Conservation (phyloP, 177 flowering plant genomes). For the Vitis hybrid region DNA sequence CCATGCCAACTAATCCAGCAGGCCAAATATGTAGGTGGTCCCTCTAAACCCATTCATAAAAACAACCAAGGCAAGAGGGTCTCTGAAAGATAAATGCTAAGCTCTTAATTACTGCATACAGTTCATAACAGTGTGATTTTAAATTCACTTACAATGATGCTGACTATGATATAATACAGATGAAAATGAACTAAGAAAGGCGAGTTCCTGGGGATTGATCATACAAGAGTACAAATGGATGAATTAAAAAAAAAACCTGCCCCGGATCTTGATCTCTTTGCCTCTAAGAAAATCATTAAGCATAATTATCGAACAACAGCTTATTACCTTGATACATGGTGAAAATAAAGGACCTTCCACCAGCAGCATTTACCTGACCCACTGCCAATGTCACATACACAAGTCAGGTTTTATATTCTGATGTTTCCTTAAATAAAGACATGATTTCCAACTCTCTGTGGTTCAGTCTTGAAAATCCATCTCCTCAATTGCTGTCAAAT, state of each 20-base stretch:
- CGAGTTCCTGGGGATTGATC: neutral
- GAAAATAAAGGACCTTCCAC: neutral
- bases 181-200: neutral
- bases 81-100: too few species aligned
- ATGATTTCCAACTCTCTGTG: neutral
- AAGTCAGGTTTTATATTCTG: neutral
- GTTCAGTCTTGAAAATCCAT: neutral
- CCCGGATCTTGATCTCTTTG: neutral
- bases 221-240: neutral
- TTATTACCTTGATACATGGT: neutral
- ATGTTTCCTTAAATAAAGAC: neutral
- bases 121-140: too few species aligned
- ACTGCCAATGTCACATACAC: neutral
- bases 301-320: neutral
- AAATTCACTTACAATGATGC: neutral
- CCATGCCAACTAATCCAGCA: too few species aligned
- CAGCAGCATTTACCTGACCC: neutral
- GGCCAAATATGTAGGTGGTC: too few species aligned
- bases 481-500: neutral
- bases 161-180: neutral
- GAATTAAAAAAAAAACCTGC: neutral
- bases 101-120: too few species aligned
- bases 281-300: neutral
- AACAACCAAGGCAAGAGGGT: too few species aligned
- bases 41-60: too few species aligned